A percentile compares a stretch with the other conserved stretches of the same genome.
These are phyloP conservation scores for Primulina huaijiensis DNA, from an alignment of 257 asterid genomes.

Conservation along the genomic window DNA sequence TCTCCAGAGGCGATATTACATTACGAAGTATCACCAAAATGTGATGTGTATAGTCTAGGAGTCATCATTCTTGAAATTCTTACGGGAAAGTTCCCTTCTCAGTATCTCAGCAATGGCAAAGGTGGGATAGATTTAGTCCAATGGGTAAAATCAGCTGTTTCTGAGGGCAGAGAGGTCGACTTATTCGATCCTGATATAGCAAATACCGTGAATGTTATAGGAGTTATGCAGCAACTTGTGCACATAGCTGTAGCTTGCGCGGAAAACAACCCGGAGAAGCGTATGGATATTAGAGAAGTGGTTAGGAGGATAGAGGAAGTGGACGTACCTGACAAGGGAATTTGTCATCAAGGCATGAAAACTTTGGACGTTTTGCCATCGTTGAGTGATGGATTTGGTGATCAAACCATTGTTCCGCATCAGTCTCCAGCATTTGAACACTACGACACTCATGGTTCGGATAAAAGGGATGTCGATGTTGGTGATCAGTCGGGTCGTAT, in stretches of 20 bases:
- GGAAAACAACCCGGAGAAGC: constrained; percentile 45
- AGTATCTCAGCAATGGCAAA: constrained; percentile 39
- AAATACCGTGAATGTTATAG: background rate
- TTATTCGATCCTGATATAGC: constrained; percentile 51
- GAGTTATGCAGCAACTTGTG: constrained; percentile 44
- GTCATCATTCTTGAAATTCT: constrained; percentile 70
- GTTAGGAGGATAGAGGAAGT: constrained; percentile 51
- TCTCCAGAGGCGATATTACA: constrained; percentile 60
- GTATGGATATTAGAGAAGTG: constrained; percentile 53
- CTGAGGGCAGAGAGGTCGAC: constrained; percentile 48
- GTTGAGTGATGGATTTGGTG: constrained; percentile 32
- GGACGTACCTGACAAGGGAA: constrained; percentile 19
- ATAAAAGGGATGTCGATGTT: constrained; percentile 3
- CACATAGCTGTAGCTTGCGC: constrained; percentile 62
- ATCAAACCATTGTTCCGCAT: background rate
- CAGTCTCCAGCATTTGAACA: constrained; percentile 10
- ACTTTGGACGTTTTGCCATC: constrained; percentile 23
- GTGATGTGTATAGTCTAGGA: constrained; percentile 69
- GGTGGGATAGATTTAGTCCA: constrained; percentile 63
- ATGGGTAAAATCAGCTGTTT: constrained; percentile 53
- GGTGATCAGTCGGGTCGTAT: constrained; percentile 20
- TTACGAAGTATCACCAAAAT: constrained; percentile 51
- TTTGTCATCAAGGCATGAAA: constrained; percentile 19
- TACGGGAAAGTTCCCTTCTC: constrained; percentile 63
- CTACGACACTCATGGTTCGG: background rate